A percentile compares a stretch with the other conserved stretches of the same genome.
These are phyloP conservation scores for Candida dubliniensis DNA, from an alignment of 1,139 yeast species.

Conservation along the genomic window DNA sequence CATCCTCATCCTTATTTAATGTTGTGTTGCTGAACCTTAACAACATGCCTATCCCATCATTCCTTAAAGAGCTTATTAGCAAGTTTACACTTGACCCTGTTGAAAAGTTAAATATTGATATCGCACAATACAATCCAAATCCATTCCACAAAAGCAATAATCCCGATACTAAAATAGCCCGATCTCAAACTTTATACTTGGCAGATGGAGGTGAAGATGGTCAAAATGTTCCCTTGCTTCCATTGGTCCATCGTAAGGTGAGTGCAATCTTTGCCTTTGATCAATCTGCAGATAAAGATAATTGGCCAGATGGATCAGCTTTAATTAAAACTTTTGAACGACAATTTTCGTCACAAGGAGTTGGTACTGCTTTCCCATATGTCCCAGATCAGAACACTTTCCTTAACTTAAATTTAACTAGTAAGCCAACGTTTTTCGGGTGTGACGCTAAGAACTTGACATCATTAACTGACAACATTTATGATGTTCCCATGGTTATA, in stretches of 20 bases:
- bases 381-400: slow-evolving; percentile 38
- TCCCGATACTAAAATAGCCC: slow-evolving; percentile 15
- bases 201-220: slow-evolving; percentile 36
- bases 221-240: slow-evolving; percentile 31
- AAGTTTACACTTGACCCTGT: slow-evolving; percentile 20
- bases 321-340: slow-evolving; percentile 34
- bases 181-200: slow-evolving; percentile 23
- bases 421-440: slow-evolving; percentile 46
- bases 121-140: slow-evolving; percentile 49
- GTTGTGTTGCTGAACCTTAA: slow-evolving; percentile 4
- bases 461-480: slow-evolving; percentile 32
- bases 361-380: slow-evolving; percentile 32
- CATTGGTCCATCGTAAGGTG: slow-evolving; percentile 26
- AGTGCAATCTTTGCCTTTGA: slow-evolving; percentile 33
- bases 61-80: slow-evolving; percentile 39
- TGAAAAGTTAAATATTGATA: slow-evolving; percentile 22
- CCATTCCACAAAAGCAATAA: slow-evolving; percentile 42
- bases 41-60: slow-evolving; percentile 5
- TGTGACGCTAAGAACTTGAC: slow-evolving; percentile 43
- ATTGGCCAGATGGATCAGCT: slow-evolving; percentile 40
- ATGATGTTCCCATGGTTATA: slow-evolving; percentile 38
- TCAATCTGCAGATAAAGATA: slow-evolving; percentile 28
- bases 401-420: slow-evolving; percentile 36
- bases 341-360: slow-evolving; percentile 33
- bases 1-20: slow-evolving; percentile 77